phyloP scores from a whole-genome alignment of 768 basidiomycete genomes.

The Rickenella mellea region DNA sequence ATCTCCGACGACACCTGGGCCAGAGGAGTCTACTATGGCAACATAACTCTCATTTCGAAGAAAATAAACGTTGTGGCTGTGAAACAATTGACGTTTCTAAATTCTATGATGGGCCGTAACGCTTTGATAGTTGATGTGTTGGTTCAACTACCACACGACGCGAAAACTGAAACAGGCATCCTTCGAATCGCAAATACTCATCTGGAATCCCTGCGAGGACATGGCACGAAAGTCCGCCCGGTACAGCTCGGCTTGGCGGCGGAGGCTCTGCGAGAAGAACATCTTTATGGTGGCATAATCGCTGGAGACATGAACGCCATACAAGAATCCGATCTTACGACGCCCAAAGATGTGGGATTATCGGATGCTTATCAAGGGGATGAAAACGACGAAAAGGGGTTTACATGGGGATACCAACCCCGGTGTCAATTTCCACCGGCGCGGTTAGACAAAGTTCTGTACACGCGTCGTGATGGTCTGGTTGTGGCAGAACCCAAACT shows the following conservation, averaged over 20 bases:
- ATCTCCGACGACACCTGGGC: slow-evolving; percentile 48
- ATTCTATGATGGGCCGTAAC: slow-evolving; percentile 40
- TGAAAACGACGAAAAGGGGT: slow-evolving; percentile 33
- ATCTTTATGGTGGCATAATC: slow-evolving; percentile 48
- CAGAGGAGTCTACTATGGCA: slow-evolving; percentile 42
- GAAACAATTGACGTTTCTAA: slow-evolving; percentile 42
- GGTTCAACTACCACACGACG: slow-evolving; percentile 31
- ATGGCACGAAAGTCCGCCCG: slow-evolving; percentile 27
- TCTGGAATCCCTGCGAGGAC: slow-evolving; percentile 53
- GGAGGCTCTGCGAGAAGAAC: slow-evolving; percentile 35
- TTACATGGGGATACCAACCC: slow-evolving; percentile 69
- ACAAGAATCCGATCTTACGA: slow-evolving; percentile 28
- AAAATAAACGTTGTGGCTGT: slow-evolving; percentile 39
- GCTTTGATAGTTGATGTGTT: slow-evolving; percentile 51
- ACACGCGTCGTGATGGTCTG: slow-evolving; percentile 32
- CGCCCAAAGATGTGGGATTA: slow-evolving; percentile 38
- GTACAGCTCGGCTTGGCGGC: slow-evolving; percentile 46
- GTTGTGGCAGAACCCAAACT: slow-evolving; percentile 43
- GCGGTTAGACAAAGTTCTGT: slow-evolving; percentile 61
- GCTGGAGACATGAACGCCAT: slow-evolving; percentile 72
- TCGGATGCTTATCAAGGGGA: slow-evolving; percentile 48
- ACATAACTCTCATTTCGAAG: slow-evolving; percentile 58
- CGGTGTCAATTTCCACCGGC: slow-evolving; percentile 33
- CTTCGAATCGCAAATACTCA: slow-evolving; percentile 66
- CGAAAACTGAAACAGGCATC: slow-evolving; percentile 18